Conservation (phyloP, 2,329 filamentous ascomycete species). For the Lasiodiplodia gonubiensis region DNA sequence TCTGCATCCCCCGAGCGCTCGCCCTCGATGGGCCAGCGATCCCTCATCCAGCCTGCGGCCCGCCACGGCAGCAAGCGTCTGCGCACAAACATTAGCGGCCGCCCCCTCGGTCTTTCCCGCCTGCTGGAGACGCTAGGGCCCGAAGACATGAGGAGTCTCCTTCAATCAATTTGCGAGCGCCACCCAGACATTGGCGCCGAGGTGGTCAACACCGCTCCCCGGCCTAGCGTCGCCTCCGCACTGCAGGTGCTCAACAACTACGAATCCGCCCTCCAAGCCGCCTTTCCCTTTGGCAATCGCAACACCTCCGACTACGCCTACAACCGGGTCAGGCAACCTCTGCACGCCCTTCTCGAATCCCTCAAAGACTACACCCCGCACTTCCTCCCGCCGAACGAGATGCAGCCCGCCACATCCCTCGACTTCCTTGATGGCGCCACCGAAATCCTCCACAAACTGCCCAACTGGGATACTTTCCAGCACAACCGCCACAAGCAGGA, state of each 20-base stretch:
- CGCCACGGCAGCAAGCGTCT: slow-evolving; percentile 66
- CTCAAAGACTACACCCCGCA: slow-evolving; percentile 94
- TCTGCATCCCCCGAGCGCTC: slow-evolving; percentile 85
- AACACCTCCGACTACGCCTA: slow-evolving; percentile 91
- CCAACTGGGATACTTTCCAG: slow-evolving; percentile 86
- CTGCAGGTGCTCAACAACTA: slow-evolving; percentile 83
- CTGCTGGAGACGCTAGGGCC: slow-evolving; percentile 94
- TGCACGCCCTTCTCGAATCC: slow-evolving; percentile 83
- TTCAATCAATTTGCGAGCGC: slow-evolving; percentile 90
- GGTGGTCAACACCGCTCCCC: slow-evolving; percentile 80
- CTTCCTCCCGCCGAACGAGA: slow-evolving; percentile 89
- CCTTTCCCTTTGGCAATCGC: slow-evolving; percentile 85
- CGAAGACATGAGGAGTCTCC: slow-evolving; percentile 79
- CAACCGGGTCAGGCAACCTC: slow-evolving; percentile 83
- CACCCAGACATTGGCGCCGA: slow-evolving; percentile 86
- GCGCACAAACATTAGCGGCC: slow-evolving; percentile 71
- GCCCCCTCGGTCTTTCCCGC: slow-evolving; percentile 70
- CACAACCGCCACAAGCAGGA: slow-evolving; percentile 93
- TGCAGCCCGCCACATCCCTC: slow-evolving; percentile 80
- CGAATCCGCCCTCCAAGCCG: slow-evolving; percentile 74
- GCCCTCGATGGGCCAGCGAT: slow-evolving; percentile 73
- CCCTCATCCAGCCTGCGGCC: slow-evolving; percentile 58
- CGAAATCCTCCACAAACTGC: slow-evolving; percentile 84
- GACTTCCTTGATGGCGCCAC: slow-evolving; percentile 90
- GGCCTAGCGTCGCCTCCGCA: slow-evolving; percentile 82